A percentile compares a stretch with the other conserved stretches of the same genome.
These are phyloP conservation scores for Fusarium gaditjirri DNA, from an alignment of 2,329 filamentous ascomycete species.

Conservation along the genomic window DNA sequence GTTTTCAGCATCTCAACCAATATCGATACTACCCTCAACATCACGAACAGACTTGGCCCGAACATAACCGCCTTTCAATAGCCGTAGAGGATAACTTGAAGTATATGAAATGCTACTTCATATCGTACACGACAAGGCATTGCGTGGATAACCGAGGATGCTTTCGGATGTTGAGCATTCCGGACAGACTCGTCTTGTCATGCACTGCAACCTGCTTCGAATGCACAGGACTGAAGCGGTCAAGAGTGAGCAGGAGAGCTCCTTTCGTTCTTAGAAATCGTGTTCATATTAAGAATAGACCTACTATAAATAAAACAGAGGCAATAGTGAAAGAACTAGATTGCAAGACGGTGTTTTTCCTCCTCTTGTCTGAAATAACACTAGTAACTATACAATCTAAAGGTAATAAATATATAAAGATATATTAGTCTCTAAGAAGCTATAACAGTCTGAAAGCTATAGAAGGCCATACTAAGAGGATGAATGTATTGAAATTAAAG, in stretches of 20 bases:
- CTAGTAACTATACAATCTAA: fast-evolving
- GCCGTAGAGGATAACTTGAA: not conserved
- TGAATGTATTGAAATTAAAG: fast-evolving
- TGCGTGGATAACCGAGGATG: not conserved
- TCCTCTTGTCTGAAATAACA: fast-evolving
- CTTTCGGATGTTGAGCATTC: not conserved
- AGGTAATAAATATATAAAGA: fast-evolving
- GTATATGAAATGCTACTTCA: not conserved
- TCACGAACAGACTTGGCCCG: not conserved
- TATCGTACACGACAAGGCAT: fast-evolving
- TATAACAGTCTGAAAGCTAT: fast-evolving
- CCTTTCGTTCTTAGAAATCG: fast-evolving
- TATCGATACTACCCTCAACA: not conserved
- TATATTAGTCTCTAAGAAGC: fast-evolving
- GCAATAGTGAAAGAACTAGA: fast-evolving
- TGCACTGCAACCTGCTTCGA: not conserved
- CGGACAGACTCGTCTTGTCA: not conserved
- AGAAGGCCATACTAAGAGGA: not conserved
- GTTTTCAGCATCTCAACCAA: not conserved
- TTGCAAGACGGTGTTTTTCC: fast-evolving
- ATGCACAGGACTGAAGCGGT: not conserved
- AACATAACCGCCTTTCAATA: not conserved
- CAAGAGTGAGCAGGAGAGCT: fast-evolving
- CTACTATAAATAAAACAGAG: fast-evolving
- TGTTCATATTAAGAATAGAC: fast-evolving